Conservation (phyloP, 1,284 basidiomycete species). For the Takashimella koratensis region DNA sequence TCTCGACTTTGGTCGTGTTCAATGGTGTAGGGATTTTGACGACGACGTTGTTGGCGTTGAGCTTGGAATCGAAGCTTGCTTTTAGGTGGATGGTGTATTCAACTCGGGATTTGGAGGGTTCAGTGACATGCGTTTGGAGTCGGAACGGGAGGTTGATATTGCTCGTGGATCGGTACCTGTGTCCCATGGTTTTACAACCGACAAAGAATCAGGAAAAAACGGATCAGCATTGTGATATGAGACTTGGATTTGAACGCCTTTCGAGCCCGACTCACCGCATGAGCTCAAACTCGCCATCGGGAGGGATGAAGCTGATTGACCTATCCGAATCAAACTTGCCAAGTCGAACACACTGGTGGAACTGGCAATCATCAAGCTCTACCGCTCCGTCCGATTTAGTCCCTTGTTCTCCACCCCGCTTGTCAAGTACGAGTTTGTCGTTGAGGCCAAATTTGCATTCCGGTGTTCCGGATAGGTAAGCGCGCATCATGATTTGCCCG, state of each 20-base stretch:
- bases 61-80: conserved; percentile 84
- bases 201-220: conserved; percentile 10
- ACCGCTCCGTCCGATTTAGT: conserved; percentile 67
- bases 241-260: not conserved
- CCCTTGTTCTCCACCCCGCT: conserved; percentile 61
- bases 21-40: conserved; percentile 92
- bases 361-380: conserved; percentile 94
- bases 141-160: conserved; percentile 93
- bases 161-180: conserved; percentile 78
- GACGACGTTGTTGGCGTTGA: conserved; percentile 89
- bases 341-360: conserved; percentile 96
- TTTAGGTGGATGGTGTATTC: conserved; percentile 87
- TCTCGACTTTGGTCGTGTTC: conserved; percentile 87
- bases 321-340: conserved; percentile 90
- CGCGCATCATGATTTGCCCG: conserved; percentile 96
- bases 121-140: conserved; percentile 85
- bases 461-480: conserved; percentile 90
- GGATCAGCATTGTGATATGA: no score
- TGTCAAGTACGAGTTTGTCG: conserved; percentile 95
- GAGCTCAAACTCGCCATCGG: conserved; percentile 97
- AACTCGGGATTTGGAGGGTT: conserved; percentile 85
- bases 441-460: conserved; percentile 98
- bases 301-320: conserved; percentile 94
- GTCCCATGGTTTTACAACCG: no score
- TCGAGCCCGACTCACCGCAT: conserved; percentile 66